Evolutionary conservation across 768 basidiomycete species (phyloP).

Genomic region (Podaxis rugospora): DNA sequence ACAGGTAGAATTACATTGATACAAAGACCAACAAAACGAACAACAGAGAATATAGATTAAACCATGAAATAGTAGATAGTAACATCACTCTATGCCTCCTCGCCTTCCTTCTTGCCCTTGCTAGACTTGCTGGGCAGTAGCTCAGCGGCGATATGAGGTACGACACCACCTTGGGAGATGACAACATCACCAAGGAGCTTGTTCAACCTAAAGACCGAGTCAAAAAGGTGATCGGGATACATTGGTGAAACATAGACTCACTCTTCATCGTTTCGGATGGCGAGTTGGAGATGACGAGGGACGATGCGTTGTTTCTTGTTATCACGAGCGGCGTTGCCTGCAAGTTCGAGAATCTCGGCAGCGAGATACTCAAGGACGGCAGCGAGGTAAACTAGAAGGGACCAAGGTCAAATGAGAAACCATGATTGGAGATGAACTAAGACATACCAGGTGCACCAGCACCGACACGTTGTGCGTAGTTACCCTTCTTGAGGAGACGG

Average conservation of each 20-base stretch:
- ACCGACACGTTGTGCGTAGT: conserved; percentile 85
- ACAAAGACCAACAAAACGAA: conserved; percentile 14
- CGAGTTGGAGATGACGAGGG: conserved; percentile 90
- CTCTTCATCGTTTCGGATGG: conserved; percentile 94
- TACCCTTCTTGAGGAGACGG: conserved; percentile 81
- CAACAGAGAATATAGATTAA: conserved; percentile 15
- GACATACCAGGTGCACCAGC: conserved; percentile 76
- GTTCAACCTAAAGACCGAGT: conserved; percentile 44
- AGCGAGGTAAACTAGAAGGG: conserved; percentile 72
- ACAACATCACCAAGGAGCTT: conserved; percentile 75
- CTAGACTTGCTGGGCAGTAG: conserved; percentile 18
- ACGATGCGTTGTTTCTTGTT: conserved; percentile 97
- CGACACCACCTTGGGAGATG: conserved; percentile 94
- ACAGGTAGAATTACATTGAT: conserved; percentile 14
- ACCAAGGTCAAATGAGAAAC: not conserved
- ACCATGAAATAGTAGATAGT: conserved; percentile 15
- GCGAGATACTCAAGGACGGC: conserved; percentile 91
- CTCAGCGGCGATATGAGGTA: conserved; percentile 66
- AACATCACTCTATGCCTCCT: conserved; percentile 27
- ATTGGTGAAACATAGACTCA: conserved; percentile 25
- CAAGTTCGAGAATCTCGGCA: conserved; percentile 91
- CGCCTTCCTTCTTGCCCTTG: conserved; percentile 38
- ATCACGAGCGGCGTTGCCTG: conserved; percentile 85
- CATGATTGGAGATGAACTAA: not conserved
- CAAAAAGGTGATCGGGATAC: conserved; percentile 2